Conservation (phyloP, 179 eudicot species). For the Gypsophila paniculata region DNA sequence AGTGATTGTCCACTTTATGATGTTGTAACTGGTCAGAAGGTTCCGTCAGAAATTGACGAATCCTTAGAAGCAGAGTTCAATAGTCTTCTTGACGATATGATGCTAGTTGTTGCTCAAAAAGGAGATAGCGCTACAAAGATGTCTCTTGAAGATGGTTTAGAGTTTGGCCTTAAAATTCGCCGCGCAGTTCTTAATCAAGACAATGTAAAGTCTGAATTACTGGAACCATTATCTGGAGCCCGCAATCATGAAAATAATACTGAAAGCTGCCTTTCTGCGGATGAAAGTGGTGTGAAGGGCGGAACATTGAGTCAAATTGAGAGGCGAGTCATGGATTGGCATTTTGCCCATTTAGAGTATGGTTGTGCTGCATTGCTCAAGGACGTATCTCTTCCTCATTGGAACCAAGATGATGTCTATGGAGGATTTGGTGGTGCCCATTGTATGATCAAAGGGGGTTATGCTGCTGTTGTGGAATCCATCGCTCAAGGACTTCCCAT, state of each 20-base stretch:
- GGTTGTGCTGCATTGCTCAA: conserved; percentile 93
- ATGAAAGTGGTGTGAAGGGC: conserved; percentile 24
- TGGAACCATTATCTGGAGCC: conserved; percentile 23
- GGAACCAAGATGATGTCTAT: conserved; percentile 98
- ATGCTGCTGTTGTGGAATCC: conserved; percentile 82
- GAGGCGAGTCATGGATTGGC: conserved; percentile 99
- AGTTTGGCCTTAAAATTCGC: conserved; percentile 68
- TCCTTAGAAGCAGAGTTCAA: conserved; percentile 87
- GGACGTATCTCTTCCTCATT: conserved; percentile 91
- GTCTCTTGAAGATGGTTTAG: conserved; percentile 98
- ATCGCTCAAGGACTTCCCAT: conserved; percentile 67
- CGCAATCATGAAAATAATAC: conserved; percentile 21
- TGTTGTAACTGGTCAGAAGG: conserved; percentile 76
- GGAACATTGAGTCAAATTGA: conserved; percentile 77
- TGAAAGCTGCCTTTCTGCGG: conserved; percentile 25
- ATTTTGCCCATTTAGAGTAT: conserved; percentile 94
- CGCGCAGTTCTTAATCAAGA: conserved; percentile 34
- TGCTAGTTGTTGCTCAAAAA: conserved; percentile 73
- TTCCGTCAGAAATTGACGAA: conserved; percentile 78
- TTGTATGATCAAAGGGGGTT: conserved; percentile 99
- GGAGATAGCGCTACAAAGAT: conserved; percentile 71
- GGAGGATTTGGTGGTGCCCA: conserved; percentile 99
- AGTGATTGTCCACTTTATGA: conserved; percentile 98
- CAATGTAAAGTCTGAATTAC: conserved; percentile 23
- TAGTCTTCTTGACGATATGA: conserved; percentile 86